phyloP scores from a whole-genome alignment of 352 stramenopile genomes.

The Phytopythium aichiense region DNA sequence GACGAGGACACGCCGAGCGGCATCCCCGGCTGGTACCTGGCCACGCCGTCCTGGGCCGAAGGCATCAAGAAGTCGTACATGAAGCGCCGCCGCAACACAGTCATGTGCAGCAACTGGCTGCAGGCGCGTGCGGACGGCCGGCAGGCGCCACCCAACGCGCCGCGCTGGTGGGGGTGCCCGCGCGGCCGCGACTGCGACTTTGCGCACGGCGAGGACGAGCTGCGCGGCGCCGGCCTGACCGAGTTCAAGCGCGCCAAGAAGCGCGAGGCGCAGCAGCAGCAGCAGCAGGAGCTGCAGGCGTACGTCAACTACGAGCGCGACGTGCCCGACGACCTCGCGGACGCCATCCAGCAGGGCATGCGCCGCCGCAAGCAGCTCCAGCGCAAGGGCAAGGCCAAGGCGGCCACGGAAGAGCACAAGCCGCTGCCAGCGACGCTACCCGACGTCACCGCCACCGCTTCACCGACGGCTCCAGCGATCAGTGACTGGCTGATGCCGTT shows the following conservation, averaged over 20 bases:
- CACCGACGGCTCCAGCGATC: slow-evolving; percentile 18
- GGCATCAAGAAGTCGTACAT: slow-evolving; percentile 82
- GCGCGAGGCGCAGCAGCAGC: slow-evolving; percentile 39
- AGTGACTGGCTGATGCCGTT: slow-evolving; percentile 42
- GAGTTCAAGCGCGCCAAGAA: slow-evolving; percentile 73
- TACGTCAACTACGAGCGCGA: slow-evolving; percentile 79
- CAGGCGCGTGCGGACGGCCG: slow-evolving; percentile 49
- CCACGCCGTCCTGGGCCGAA: slow-evolving; percentile 79
- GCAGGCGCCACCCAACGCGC: slow-evolving; percentile 37
- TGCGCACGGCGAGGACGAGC: slow-evolving; percentile 77
- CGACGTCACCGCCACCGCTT: background rate
- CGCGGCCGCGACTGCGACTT: slow-evolving; percentile 79
- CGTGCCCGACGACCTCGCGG: slow-evolving; percentile 55
- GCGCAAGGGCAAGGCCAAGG: background rate
- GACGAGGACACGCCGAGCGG: slow-evolving; percentile 81
- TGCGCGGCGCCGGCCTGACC: slow-evolving; percentile 57
- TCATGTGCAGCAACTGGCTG: slow-evolving; percentile 69
- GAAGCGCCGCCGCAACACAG: slow-evolving; percentile 79
- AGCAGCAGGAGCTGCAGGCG: slow-evolving; percentile 57
- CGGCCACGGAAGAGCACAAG: slow-evolving; percentile 5
- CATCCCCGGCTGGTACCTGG: slow-evolving; percentile 81
- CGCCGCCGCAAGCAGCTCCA: slow-evolving; percentile 31
- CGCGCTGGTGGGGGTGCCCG: slow-evolving; percentile 79
- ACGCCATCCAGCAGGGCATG: slow-evolving; percentile 65
- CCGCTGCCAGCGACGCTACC: slow-evolving; percentile 6